Evolutionary conservation across 768 basidiomycete genomes (phyloP).

Genomic region (Lentinula lateritia): DNA sequence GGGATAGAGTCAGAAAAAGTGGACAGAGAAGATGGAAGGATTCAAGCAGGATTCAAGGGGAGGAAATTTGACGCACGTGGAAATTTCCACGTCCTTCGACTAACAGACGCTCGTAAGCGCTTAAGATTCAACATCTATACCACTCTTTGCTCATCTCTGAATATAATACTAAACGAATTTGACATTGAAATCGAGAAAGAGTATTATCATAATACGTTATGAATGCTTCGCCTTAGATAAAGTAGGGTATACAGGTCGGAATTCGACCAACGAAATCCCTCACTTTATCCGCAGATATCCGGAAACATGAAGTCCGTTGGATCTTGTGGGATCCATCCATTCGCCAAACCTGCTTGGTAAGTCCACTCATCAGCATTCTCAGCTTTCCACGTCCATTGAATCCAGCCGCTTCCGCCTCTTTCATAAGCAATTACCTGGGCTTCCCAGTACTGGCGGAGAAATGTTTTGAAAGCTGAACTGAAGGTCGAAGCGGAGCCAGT

Average conservation of each 20-base stretch:
- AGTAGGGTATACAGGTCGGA: not conserved
- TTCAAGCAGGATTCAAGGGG: not conserved
- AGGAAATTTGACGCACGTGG: not conserved
- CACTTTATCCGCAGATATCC: constrained; percentile 41
- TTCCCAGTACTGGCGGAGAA: constrained; percentile 79
- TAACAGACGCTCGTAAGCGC: not conserved
- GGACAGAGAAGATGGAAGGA: not conserved
- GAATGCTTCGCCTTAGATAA: too few species aligned
- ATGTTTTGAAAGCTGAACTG: constrained; percentile 72
- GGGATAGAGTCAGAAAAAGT: not conserved
- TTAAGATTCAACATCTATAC: not conserved
- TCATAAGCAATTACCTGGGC: constrained; percentile 76
- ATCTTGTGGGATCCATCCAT: constrained; percentile 77
- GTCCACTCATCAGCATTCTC: constrained; percentile 87
- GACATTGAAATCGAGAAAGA: too few species aligned
- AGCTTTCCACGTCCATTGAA: constrained; percentile 83
- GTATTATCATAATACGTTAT: too few species aligned
- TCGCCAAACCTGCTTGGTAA: constrained; percentile 68
- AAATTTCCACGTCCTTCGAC: not conserved
- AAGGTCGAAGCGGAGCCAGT: constrained; percentile 76
- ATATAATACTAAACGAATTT: too few species aligned
- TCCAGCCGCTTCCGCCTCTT: constrained; percentile 58
- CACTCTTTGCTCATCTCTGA: too few species aligned
- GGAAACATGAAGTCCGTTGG: constrained; percentile 48
- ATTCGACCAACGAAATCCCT: not conserved